A percentile compares a stretch with the other conserved stretches of the same genome.
Evolutionary conservation across 2,329 filamentous ascomycete species (phyloP).

Genomic region (Fusarium duplospermum): DNA sequence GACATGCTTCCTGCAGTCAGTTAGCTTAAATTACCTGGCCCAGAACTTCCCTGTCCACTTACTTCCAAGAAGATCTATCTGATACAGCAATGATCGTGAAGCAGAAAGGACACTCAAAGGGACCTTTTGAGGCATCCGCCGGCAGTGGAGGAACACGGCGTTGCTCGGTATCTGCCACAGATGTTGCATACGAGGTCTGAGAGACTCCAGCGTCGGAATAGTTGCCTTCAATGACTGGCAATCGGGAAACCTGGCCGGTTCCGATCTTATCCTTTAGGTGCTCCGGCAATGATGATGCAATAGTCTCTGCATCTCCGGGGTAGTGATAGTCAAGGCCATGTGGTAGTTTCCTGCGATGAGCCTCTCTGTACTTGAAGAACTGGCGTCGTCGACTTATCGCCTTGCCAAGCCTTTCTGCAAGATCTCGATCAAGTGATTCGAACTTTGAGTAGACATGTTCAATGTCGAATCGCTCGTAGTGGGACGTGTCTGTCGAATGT

Average conservation of each 20-base stretch:
- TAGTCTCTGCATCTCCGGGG: neutral
- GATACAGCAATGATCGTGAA: neutral
- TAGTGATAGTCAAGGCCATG: accelerated
- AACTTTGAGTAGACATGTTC: slow-evolving; percentile 8
- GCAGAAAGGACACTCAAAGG: slow-evolving; percentile 17
- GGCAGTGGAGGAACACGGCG: neutral
- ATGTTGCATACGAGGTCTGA: neutral
- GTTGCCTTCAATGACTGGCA: accelerated
- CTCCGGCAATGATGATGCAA: neutral
- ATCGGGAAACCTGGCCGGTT: accelerated
- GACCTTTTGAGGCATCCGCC: neutral
- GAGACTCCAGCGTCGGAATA: neutral
- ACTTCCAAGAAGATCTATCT: neutral
- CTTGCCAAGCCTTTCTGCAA: neutral
- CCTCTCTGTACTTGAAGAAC: slow-evolving; percentile 23
- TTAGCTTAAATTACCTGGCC: neutral
- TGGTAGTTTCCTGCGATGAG: neutral
- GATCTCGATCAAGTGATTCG: accelerated
- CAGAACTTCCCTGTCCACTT: too few species aligned
- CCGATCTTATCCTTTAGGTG: accelerated
- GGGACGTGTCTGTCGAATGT: accelerated
- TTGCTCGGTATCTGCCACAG: accelerated
- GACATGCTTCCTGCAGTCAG: neutral
- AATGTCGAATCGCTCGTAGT: slow-evolving; percentile 12
- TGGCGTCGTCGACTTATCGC: neutral